A percentile compares a stretch with the other conserved stretches of the same genome.
Evolutionary conservation across 2,329 filamentous ascomycete species (phyloP).

Genomic region (Periconia digitata): DNA sequence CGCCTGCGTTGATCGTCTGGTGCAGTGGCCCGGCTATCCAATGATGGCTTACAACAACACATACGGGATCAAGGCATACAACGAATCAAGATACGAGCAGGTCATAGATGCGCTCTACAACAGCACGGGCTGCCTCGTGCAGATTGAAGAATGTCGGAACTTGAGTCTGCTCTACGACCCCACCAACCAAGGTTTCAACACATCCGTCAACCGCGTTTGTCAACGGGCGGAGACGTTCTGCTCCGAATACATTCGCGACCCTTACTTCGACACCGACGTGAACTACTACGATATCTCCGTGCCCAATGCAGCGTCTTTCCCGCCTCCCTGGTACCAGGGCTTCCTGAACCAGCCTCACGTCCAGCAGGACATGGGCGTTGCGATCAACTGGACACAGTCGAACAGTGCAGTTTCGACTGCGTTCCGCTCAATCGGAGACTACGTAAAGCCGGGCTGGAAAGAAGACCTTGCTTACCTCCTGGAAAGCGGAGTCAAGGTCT

Average conservation of each 20-base stretch:
- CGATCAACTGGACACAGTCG: constrained; percentile 58
- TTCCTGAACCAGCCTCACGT: constrained; percentile 61
- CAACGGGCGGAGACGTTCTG: constrained; percentile 50
- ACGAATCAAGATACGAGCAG: constrained; percentile 50
- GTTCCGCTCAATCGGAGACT: constrained; percentile 54
- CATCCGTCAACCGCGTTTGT: constrained; percentile 46
- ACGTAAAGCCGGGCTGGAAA: constrained; percentile 50
- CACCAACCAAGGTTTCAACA: constrained; percentile 44
- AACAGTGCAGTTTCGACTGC: constrained; percentile 46
- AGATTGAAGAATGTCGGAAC: constrained; percentile 54
- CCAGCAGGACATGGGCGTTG: constrained; percentile 60
- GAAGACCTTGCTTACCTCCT: constrained; percentile 56
- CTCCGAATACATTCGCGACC: constrained; percentile 46
- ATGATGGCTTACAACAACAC: constrained; percentile 60
- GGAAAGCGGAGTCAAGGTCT: constrained; percentile 46
- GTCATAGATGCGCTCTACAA: constrained; percentile 49
- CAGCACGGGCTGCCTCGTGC: constrained; percentile 56
- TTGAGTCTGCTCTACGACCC: constrained; percentile 54
- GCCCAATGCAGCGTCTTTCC: constrained; percentile 46
- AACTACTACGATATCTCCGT: constrained; percentile 63
- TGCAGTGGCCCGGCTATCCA: constrained; percentile 52
- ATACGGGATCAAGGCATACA: constrained; percentile 57
- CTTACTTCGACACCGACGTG: constrained; percentile 48
- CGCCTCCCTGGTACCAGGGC: constrained; percentile 50
- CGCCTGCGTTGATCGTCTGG: constrained; percentile 56